Conservation (phyloP, 371 early-diverging fungal genomes). For the Spraguea lophii region DNA sequence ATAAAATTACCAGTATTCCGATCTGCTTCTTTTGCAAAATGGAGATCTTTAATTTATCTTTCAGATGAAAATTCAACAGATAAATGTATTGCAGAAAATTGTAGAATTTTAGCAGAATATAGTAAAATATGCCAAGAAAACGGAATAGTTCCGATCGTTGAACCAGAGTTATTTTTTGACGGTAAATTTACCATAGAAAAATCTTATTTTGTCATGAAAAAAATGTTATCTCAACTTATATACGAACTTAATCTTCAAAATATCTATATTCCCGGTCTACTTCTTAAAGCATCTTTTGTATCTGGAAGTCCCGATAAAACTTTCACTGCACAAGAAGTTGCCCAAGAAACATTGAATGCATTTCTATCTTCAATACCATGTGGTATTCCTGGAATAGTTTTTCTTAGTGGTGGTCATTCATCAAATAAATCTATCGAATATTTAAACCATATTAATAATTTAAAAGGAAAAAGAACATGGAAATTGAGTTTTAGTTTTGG, state of each 20-base stretch:
- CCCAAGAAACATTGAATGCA: conserved; percentile 48
- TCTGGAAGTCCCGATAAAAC: conserved; percentile 47
- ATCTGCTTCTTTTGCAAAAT: conserved; percentile 53
- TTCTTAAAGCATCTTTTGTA: conserved; percentile 53
- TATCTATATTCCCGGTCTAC: conserved; percentile 50
- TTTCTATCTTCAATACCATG: conserved; percentile 50
- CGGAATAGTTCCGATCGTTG: conserved; percentile 52
- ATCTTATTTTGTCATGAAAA: conserved; percentile 45
- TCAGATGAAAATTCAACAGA: conserved; percentile 43
- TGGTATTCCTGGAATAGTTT: conserved; percentile 51
- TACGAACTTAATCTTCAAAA: conserved; percentile 48
- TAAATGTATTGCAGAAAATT: conserved; percentile 50
- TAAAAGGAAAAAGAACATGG: conserved; percentile 47
- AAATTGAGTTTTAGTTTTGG: conserved; percentile 53
- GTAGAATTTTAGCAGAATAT: conserved; percentile 51
- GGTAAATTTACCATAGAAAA: conserved; percentile 49
- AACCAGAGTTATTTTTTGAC: conserved; percentile 54
- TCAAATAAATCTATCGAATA: conserved; percentile 50
- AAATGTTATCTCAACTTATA: conserved; percentile 49
- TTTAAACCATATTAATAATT: conserved; percentile 47
- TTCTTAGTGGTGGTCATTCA: conserved; percentile 54
- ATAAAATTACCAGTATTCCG: conserved; percentile 46
- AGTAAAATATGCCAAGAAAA: conserved; percentile 51
- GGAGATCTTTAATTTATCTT: conserved; percentile 51
- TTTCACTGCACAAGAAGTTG: conserved; percentile 48